These are phyloP conservation scores for Cyberlindnera galapagoensis DNA, from an alignment of 805 yeast genomes.

Conservation along the genomic window DNA sequence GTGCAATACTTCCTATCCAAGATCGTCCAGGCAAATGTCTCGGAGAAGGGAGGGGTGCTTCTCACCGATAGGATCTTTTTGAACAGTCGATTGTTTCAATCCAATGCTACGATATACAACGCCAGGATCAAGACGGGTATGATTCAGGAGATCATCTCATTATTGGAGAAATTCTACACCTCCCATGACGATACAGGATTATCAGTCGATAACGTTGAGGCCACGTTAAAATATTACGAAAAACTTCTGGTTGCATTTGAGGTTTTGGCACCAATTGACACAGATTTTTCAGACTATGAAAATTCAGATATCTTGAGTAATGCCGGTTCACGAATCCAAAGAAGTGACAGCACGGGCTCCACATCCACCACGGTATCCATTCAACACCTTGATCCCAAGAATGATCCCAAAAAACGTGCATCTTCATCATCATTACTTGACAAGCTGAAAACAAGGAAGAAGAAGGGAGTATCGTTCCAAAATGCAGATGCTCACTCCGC, in stretches of 20 bases:
- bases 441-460: no score
- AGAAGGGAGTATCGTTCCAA: conserved; percentile 1
- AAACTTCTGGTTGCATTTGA: conserved; percentile 23
- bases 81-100: conserved; percentile 11
- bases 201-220: conserved; percentile 6
- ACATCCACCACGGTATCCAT: neutral
- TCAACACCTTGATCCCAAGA: neutral
- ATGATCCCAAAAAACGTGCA: neutral
- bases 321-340: conserved; percentile 1
- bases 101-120: conserved; percentile 8
- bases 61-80: conserved; percentile 12
- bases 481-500: neutral
- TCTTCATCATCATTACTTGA: conserved; percentile 1
- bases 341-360: conserved; percentile 3
- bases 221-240: conserved; percentile 17
- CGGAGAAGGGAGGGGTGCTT: conserved; percentile 16
- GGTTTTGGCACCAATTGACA: conserved; percentile 6
- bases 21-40: conserved; percentile 13
- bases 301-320: conserved; percentile 2
- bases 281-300: conserved; percentile 1
- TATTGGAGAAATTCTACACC: conserved; percentile 9
- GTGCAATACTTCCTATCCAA: conserved; percentile 10
- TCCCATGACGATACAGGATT: conserved; percentile 3
- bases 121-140: conserved; percentile 22
- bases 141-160: conserved; percentile 17